Base-by-base conservation (phyloP, 257 asterid genomes). In the Leptodermis oblonga region DNA sequence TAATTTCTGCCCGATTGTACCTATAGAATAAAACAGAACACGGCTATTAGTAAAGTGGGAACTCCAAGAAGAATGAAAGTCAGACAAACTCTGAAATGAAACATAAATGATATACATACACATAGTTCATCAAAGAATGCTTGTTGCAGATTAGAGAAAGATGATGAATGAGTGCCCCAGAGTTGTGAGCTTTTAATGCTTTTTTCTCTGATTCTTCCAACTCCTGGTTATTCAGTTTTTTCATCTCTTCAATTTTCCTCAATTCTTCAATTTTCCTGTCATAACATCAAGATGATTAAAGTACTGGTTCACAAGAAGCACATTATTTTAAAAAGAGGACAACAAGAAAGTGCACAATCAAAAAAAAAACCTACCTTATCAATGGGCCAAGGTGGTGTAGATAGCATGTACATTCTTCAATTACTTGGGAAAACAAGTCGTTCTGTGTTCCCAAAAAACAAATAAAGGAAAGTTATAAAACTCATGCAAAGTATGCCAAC, bases 81-180 rank as follows among this genome's bases (percentile, higher is more conserved):
- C 14, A 11, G 51, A 62, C 28, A 18, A 42, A 20, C 46, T 4
- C 34, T 7, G 4, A 31, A n/a, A n/a, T n/a, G n/a, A 23, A 72
- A 65, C 20, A 54, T 28, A 60, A 63, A 63, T 41, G 23, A 30
- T 49, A 69, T 65, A 70, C 89, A 82, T 81, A 92, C 99, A 80
- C 85, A 74, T 90, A 93, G 73, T 95, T 90, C 97, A 88, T 93
- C 80, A 93, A 87, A 75, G 96, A 88, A 1, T 97, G 95, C 75
- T 93, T 93, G 74, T 85, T 93, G 75, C 96, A 97, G 68, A 87
- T 84, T 52, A 90, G 68, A 28, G 97, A 90, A 65, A 83, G 86
- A 82, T 90, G 99, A 83, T 93, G 99, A 71, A 87, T 83, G 33
- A 93, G 86, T 68, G 93, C 92, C 67, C 98, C 99, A 65, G 87